Conservation (phyloP, 148 eudicot genomes). For the Fagopyrum esculentum region DNA sequence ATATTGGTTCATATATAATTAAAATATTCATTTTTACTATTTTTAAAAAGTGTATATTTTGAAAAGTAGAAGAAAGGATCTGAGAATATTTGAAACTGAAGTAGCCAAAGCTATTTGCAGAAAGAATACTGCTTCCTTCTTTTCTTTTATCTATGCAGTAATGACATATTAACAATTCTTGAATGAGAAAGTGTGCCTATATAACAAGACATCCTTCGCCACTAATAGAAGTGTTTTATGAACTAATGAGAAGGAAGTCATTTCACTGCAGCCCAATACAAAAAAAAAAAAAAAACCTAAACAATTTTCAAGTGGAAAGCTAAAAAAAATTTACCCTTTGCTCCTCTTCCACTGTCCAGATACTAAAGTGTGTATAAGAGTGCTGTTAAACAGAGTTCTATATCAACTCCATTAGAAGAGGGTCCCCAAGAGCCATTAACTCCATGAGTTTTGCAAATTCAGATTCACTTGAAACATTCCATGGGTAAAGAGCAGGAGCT, state of each 20-base stretch:
- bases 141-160: neutral
- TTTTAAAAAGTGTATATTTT: too few relatives aligned
- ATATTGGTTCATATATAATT: too few relatives aligned
- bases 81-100: neutral
- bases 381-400: slow-evolving; percentile 14
- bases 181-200: neutral
- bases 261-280: slow-evolving; percentile 1
- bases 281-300: neutral
- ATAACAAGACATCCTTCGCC: neutral
- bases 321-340: neutral
- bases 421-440: slow-evolving; percentile 64
- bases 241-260: neutral
- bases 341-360: neutral
- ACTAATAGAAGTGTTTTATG: neutral
- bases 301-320: neutral
- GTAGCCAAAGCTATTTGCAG: neutral
- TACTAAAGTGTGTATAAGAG: neutral
- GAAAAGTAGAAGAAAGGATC: too few relatives aligned
- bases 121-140: neutral
- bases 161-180: slow-evolving; percentile 2
- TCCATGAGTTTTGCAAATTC: slow-evolving; percentile 53
- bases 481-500: slow-evolving; percentile 56
- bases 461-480: slow-evolving; percentile 51
- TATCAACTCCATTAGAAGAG: slow-evolving; percentile 55
- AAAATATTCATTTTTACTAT: too few relatives aligned